Evolutionary conservation across 2,329 filamentous ascomycete species (phyloP).

Genomic region (Ophiostoma himal-ulmi): DNA sequence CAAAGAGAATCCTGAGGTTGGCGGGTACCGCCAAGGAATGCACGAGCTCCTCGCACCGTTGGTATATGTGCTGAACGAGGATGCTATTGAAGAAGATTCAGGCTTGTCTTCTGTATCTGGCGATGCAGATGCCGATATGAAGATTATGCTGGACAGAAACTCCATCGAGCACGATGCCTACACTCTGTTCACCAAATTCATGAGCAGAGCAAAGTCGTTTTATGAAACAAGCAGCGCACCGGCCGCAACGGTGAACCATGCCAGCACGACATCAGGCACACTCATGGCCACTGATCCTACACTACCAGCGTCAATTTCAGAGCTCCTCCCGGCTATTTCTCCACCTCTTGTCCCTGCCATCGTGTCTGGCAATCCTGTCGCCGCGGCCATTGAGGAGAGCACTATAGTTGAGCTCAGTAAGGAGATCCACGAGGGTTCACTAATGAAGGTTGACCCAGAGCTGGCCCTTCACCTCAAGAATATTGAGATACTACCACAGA

Average conservation of each 20-base stretch:
- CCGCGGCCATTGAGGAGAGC: slow-evolving; percentile 36
- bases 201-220: slow-evolving; percentile 80
- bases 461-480: slow-evolving; percentile 62
- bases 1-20: slow-evolving; percentile 79
- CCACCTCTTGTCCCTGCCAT: background rate
- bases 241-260: slow-evolving; percentile 7
- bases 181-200: slow-evolving; percentile 74
- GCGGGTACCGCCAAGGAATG: slow-evolving; percentile 96
- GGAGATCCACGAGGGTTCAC: slow-evolving; percentile 75
- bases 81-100: slow-evolving; percentile 52
- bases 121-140: slow-evolving; percentile 44
- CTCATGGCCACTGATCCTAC: background rate
- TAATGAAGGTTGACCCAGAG: slow-evolving; percentile 51
- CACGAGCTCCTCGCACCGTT: slow-evolving; percentile 91
- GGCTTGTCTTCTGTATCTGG: slow-evolving; percentile 25
- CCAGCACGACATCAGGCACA: background rate
- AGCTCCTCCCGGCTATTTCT: slow-evolving; percentile 21
- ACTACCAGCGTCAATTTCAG: background rate
- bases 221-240: slow-evolving; percentile 63
- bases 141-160: slow-evolving; percentile 61
- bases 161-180: slow-evolving; percentile 91
- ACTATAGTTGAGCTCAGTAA: slow-evolving; percentile 81
- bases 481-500: slow-evolving; percentile 89
- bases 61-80: slow-evolving; percentile 74
- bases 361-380: background rate